Conservation (phyloP, 2,329 filamentous ascomycete species). For the Metarhizium humberi region DNA sequence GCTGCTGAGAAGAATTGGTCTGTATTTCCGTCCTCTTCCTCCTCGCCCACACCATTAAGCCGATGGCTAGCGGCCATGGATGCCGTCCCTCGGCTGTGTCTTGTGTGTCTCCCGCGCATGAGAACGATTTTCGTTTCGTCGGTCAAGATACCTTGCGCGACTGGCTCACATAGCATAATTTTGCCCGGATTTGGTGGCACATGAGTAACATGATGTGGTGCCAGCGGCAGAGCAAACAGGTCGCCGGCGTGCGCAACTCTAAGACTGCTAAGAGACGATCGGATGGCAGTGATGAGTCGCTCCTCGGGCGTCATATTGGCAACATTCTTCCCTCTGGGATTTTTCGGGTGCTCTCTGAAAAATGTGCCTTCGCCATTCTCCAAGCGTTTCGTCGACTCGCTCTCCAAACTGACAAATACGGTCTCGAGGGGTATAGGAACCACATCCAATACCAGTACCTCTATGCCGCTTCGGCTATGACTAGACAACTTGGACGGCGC, state of each 20-base stretch:
- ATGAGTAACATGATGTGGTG: constrained; percentile 80
- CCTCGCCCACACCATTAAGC: constrained; percentile 51
- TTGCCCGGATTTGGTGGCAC: constrained; percentile 75
- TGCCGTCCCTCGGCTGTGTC: constrained; percentile 37
- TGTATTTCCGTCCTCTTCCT: constrained; percentile 74
- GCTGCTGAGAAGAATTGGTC: constrained; percentile 91
- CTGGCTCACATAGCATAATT: constrained; percentile 88
- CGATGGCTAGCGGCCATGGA: constrained; percentile 30
- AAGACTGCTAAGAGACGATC: constrained; percentile 63
- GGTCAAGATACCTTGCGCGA: constrained; percentile 74
- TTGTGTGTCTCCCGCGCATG: constrained; percentile 51
- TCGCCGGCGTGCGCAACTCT: constrained; percentile 79
- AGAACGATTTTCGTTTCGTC: constrained; percentile 78
- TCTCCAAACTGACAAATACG: constrained; percentile 79
- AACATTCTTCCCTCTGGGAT: constrained; percentile 26
- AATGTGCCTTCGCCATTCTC: constrained; percentile 80
- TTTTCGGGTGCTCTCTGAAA: constrained; percentile 51
- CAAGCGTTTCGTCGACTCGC: constrained; percentile 66
- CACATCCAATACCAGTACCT: constrained; percentile 76
- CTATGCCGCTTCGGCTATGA: constrained; percentile 67
- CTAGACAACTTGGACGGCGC: constrained; percentile 67
- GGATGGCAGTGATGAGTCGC: constrained; percentile 55
- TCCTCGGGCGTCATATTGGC: constrained; percentile 38
- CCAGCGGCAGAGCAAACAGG: constrained; percentile 64
- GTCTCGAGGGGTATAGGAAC: constrained; percentile 72